These are phyloP conservation scores for Suhomyces xylopsoci DNA, from an alignment of 805 yeast genomes.

Conservation along the genomic window DNA sequence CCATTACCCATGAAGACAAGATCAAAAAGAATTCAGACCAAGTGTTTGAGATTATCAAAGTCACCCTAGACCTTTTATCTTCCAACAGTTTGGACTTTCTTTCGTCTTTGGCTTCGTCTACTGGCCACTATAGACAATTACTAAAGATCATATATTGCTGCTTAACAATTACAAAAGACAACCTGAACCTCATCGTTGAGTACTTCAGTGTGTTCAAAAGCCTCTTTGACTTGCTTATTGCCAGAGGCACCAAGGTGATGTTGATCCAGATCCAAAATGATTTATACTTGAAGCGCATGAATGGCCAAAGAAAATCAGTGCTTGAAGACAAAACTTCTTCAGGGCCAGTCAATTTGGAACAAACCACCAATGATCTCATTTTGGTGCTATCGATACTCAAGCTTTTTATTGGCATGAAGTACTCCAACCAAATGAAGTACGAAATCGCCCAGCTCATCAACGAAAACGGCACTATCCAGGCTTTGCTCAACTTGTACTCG, in stretches of 20 bases:
- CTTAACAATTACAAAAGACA: constrained; percentile 42
- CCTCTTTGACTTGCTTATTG: constrained; percentile 60
- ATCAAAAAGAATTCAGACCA: constrained; percentile 26
- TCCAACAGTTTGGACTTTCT: constrained; percentile 51
- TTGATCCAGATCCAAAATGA: constrained; percentile 59
- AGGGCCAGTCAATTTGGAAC: constrained; percentile 15
- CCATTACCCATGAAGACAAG: constrained; percentile 31
- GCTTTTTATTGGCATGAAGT: constrained; percentile 48
- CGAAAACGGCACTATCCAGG: constrained; percentile 58
- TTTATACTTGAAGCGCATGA: constrained; percentile 37
- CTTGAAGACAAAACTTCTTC: constrained; percentile 13
- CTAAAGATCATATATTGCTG: constrained; percentile 54
- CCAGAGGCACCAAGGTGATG: constrained; percentile 61
- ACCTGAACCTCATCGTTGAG: constrained; percentile 39
- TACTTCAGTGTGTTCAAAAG: constrained; percentile 51
- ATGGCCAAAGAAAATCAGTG: background rate
- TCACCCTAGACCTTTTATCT: constrained; percentile 43
- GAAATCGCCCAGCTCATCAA: constrained; percentile 52
- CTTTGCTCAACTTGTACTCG: constrained; percentile 63
- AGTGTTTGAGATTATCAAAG: constrained; percentile 41
- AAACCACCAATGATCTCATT: constrained; percentile 61
- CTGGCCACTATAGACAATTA: constrained; percentile 54
- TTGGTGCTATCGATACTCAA: constrained; percentile 64
- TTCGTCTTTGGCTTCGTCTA: constrained; percentile 37
- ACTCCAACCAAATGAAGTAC: constrained; percentile 45